Percentiles rank a stretch among this genome's conserved stretches.
These are phyloP conservation scores for Cytospora schulzeri DNA, from an alignment of 2,329 filamentous ascomycete species.

Conservation along the genomic window DNA sequence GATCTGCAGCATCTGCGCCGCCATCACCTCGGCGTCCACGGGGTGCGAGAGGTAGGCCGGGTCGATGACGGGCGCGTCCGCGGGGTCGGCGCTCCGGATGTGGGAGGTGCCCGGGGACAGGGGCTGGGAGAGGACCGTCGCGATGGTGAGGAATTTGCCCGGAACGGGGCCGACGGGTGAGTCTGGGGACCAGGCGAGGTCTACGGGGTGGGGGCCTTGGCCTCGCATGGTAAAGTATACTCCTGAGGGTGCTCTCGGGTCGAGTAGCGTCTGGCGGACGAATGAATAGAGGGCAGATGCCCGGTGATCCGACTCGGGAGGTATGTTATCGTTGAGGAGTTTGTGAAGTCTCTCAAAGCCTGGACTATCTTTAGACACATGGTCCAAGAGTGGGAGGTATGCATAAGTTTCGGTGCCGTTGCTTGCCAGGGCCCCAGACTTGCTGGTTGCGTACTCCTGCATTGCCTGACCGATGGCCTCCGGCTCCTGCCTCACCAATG, in stretches of 20 bases:
- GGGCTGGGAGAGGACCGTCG: slow-evolving; percentile 59
- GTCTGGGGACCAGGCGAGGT: slow-evolving; percentile 23
- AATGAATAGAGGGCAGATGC: background rate
- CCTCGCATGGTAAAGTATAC: background rate
- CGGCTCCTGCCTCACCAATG: slow-evolving; percentile 5
- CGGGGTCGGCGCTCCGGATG: slow-evolving; percentile 45
- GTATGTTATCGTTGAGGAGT: background rate
- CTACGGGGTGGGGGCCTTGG: slow-evolving; percentile 3
- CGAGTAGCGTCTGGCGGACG: background rate
- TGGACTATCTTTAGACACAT: background rate
- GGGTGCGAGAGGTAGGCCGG: slow-evolving; percentile 56
- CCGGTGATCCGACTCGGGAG: background rate
- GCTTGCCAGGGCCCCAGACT: background rate
- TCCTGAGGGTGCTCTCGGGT: background rate
- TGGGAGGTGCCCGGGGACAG: slow-evolving; percentile 59
- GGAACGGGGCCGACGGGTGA: slow-evolving; percentile 33
- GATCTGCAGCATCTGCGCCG: slow-evolving; percentile 43
- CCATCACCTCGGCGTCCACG: slow-evolving; percentile 47
- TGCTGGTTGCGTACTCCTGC: slow-evolving; percentile 3
- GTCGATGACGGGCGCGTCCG: slow-evolving; percentile 36
- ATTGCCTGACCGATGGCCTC: slow-evolving; percentile 4
- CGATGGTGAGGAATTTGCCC: slow-evolving; percentile 53
- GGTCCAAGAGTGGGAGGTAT: background rate
- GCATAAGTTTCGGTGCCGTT: slow-evolving; percentile 3
- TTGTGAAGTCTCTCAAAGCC: background rate